Evolutionary conservation across 176 grass and related monocot species (phyloP).

Genomic region (Juncus effusus): DNA sequence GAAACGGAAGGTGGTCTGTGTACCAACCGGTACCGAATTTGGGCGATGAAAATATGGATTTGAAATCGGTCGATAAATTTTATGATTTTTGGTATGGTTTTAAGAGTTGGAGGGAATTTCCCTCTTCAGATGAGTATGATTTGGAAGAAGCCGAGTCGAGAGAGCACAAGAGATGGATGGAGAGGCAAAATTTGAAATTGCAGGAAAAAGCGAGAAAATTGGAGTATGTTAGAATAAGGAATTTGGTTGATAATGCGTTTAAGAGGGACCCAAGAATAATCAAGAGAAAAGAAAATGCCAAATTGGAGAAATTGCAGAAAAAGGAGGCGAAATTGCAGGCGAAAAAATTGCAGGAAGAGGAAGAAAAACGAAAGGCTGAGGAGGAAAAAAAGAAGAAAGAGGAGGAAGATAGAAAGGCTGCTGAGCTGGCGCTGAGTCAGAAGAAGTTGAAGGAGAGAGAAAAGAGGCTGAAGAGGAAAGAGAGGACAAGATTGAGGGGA

Average conservation of each 20-base stretch:
- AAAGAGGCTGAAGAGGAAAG: slow-evolving; percentile 89
- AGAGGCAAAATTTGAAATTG: slow-evolving; percentile 84
- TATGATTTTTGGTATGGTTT: slow-evolving; percentile 97
- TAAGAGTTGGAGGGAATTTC: slow-evolving; percentile 97
- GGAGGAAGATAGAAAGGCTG: slow-evolving; percentile 67
- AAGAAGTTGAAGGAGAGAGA: slow-evolving; percentile 95
- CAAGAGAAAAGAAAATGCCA: slow-evolving; percentile 79
- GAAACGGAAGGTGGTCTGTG: slow-evolving; percentile 88
- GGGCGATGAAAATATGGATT: slow-evolving; percentile 60
- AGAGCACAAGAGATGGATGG: slow-evolving; percentile 99
- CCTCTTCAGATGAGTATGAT: slow-evolving; percentile 88
- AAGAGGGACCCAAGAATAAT: slow-evolving; percentile 88
- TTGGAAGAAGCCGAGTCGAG: slow-evolving; percentile 95
- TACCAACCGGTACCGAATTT: slow-evolving; percentile 71
- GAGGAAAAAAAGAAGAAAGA: slow-evolving; percentile 73
- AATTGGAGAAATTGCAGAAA: slow-evolving; percentile 82
- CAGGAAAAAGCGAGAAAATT: slow-evolving; percentile 85
- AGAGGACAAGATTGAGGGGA: slow-evolving; percentile 64
- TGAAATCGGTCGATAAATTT: slow-evolving; percentile 75
- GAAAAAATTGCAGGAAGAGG: slow-evolving; percentile 87
- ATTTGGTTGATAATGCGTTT: slow-evolving; percentile 89
- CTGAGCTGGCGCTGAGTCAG: slow-evolving; percentile 64
- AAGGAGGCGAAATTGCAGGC: slow-evolving; percentile 80
- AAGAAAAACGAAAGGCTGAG: slow-evolving; percentile 61
- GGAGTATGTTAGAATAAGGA: slow-evolving; percentile 61